These are phyloP conservation scores for Candida glucosophila DNA, from an alignment of 1,139 yeast genomes.

Conservation along the genomic window DNA sequence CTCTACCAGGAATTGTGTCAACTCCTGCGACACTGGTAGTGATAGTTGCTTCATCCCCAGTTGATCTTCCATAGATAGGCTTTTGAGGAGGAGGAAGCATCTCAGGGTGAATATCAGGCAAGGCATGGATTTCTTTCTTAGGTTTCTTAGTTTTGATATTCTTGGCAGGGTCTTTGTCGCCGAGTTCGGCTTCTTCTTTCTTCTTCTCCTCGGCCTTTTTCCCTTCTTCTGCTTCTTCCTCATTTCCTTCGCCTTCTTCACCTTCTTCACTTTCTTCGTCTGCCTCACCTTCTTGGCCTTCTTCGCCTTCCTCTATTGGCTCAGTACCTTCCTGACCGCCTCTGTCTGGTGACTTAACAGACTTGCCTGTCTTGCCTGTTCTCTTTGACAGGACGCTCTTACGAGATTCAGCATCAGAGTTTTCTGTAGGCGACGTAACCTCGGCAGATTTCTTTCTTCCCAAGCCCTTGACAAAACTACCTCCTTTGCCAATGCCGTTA, in stretches of 20 bases:
- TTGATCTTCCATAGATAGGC: conserved; percentile 12
- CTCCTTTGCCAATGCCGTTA: conserved; percentile 39
- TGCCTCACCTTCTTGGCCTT: too few species aligned
- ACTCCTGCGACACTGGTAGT: conserved; percentile 30
- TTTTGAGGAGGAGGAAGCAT: conserved; percentile 33
- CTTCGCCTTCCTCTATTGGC: too few species aligned
- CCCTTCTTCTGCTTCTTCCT: too few species aligned
- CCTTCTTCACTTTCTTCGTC: too few species aligned
- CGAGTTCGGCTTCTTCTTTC: conserved; percentile 2
- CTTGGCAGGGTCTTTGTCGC: conserved; percentile 3
- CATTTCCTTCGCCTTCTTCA: too few species aligned
- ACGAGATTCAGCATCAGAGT: conserved; percentile 1
- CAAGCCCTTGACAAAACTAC: conserved; percentile 28
- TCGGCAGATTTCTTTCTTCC: conserved; percentile 8
- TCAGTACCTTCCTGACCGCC: too few species aligned
- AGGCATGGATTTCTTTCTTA: conserved; percentile 7
- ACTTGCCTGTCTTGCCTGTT: too few species aligned
- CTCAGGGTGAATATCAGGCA: conserved; percentile 9
- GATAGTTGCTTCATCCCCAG: conserved; percentile 24
- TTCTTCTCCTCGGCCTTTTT: too few species aligned
- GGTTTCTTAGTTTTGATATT: too few species aligned
- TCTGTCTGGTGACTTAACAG: too few species aligned
- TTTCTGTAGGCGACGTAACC: conserved; percentile 1
- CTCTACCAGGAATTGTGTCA: conserved; percentile 44
- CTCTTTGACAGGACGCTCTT: too few species aligned